Evolutionary conservation across 805 yeast species (phyloP).

Genomic region (Candida saitoana): DNA sequence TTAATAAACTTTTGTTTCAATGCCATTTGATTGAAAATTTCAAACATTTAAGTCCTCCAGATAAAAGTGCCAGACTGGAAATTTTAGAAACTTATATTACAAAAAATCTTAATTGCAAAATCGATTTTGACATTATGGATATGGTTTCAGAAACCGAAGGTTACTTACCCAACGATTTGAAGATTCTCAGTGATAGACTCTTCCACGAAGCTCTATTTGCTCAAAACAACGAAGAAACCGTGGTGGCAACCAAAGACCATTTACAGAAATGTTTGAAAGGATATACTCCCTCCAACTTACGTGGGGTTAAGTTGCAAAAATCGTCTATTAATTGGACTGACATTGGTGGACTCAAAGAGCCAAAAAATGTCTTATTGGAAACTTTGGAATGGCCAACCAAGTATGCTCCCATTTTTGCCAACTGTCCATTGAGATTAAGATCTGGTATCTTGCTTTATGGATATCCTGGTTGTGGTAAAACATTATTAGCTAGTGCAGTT

Average conservation of each 20-base stretch:
- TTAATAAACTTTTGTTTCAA: constrained; percentile 58
- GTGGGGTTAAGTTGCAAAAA: constrained; percentile 84
- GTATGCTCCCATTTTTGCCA: constrained; percentile 90
- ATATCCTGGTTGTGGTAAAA: constrained; percentile 97
- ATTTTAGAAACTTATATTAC: constrained; percentile 41
- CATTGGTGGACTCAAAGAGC: constrained; percentile 81
- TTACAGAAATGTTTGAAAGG: constrained; percentile 59
- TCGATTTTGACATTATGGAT: constrained; percentile 43
- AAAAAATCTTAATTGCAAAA: constrained; percentile 22
- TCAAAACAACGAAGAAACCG: constrained; percentile 9
- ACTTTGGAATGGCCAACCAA: constrained; percentile 97
- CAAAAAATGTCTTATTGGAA: constrained; percentile 72
- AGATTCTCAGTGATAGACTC: constrained; percentile 65
- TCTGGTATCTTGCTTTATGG: constrained; percentile 91
- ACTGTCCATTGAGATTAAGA: constrained; percentile 80
- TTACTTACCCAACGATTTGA: constrained; percentile 77
- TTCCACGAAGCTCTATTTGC: constrained; percentile 46
- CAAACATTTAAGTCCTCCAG: constrained; percentile 63
- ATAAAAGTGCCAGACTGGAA: constrained; percentile 52
- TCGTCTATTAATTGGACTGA: constrained; percentile 76
- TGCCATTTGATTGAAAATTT: constrained; percentile 69
- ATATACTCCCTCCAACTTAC: constrained; percentile 73
- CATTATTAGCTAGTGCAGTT: constrained; percentile 86
- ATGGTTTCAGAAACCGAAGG: constrained; percentile 76
- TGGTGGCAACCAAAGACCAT: constrained; percentile 24